Conservation (phyloP, 371 early-diverging fungal species). For the Syncephalastrum sp. region DNA sequence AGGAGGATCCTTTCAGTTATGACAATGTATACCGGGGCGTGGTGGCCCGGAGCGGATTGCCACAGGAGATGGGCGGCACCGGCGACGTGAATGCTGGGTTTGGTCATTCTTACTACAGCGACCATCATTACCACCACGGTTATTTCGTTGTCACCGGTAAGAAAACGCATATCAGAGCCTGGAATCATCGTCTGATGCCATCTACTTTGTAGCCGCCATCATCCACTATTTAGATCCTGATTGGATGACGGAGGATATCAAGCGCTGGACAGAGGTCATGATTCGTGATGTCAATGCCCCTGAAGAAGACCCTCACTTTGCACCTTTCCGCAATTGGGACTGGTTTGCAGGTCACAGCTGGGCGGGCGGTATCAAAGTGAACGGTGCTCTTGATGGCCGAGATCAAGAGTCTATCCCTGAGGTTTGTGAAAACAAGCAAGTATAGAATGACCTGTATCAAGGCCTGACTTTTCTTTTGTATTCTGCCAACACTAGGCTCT, state of each 20-base stretch:
- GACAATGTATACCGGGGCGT: slow-evolving; percentile 69
- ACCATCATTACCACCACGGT: slow-evolving; percentile 85
- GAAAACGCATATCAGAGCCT: too few species aligned
- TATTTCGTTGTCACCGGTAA: slow-evolving; percentile 56
- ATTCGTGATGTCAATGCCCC: slow-evolving; percentile 73
- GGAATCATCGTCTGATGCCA: not conserved
- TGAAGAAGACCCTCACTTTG: slow-evolving; percentile 55
- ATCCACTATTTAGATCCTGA: slow-evolving; percentile 61
- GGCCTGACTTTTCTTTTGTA: too few species aligned
- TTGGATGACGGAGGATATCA: slow-evolving; percentile 45
- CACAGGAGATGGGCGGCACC: slow-evolving; percentile 38
- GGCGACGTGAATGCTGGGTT: slow-evolving; percentile 40
- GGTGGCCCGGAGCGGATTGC: slow-evolving; percentile 51
- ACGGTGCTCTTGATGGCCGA: slow-evolving; percentile 65
- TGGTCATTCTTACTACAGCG: slow-evolving; percentile 57
- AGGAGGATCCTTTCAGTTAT: slow-evolving; percentile 58
- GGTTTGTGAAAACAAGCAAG: slow-evolving; percentile 18
- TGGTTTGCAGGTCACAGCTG: slow-evolving; percentile 82
- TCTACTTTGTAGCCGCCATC: slow-evolving; percentile 50
- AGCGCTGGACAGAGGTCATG: slow-evolving; percentile 39
- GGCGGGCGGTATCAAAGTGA: slow-evolving; percentile 71
- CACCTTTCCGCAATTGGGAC: slow-evolving; percentile 69
- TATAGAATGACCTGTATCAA: not conserved
- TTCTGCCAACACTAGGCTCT: slow-evolving; percentile 34
- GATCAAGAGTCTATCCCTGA: slow-evolving; percentile 80